phyloP scores from a whole-genome alignment of 1,284 basidiomycete species.

The Golubevia sp. region DNA sequence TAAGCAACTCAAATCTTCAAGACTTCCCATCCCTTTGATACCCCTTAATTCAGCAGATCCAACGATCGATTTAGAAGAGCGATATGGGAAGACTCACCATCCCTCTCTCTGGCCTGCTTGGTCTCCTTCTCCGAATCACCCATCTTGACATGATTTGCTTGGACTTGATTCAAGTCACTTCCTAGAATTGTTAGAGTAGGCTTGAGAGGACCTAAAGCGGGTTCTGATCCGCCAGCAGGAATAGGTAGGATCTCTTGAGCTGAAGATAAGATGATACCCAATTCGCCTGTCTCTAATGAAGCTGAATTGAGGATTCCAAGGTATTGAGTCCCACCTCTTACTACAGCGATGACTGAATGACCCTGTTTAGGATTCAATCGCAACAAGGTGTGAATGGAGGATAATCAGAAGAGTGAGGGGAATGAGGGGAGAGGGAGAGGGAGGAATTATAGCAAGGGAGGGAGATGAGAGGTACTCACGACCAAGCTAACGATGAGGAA shows the following conservation, averaged over 20 bases:
- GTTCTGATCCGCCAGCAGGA: slow-evolving; percentile 3
- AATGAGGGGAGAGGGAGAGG: not conserved
- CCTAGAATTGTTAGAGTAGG: slow-evolving; percentile 32
- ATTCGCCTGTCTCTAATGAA: slow-evolving; percentile 28
- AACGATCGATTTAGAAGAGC: too few relatives aligned
- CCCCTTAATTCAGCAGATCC: too few relatives aligned
- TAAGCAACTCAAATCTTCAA: too few relatives aligned
- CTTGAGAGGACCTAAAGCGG: slow-evolving; percentile 31
- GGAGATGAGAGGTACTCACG: slow-evolving; percentile 1
- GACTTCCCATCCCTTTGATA: too few relatives aligned
- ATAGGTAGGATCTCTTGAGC: slow-evolving; percentile 36
- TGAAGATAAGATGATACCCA: slow-evolving; percentile 35
- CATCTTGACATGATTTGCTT: slow-evolving; percentile 31
- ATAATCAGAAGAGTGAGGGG: not conserved
- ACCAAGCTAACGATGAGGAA: slow-evolving; percentile 39
- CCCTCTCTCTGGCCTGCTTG: slow-evolving; percentile 25
- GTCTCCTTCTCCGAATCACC: slow-evolving; percentile 37
- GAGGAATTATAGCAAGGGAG: not conserved
- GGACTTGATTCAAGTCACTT: slow-evolving; percentile 33
- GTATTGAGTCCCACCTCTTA: slow-evolving; percentile 32
- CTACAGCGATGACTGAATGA: slow-evolving; percentile 38
- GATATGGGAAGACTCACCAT: slow-evolving; percentile 2
- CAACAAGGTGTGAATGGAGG: not conserved
- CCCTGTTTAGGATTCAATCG: slow-evolving; percentile 9
- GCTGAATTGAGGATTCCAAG: slow-evolving; percentile 51